Conservation (phyloP, 306 rosid genomes). For the Morella rubra region DNA sequence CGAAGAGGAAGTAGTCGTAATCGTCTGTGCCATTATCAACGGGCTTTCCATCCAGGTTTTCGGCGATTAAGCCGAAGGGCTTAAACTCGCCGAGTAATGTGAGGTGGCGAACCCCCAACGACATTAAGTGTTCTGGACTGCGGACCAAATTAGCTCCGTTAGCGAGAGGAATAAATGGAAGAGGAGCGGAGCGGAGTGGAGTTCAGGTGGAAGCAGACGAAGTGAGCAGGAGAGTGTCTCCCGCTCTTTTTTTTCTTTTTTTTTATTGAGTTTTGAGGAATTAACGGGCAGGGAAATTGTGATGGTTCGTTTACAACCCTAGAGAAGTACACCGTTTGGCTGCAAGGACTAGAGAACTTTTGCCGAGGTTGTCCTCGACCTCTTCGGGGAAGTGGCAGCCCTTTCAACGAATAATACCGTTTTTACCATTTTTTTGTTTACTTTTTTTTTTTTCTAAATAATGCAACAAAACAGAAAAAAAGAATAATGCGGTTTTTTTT, state of each 20-base stretch:
- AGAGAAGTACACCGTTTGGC: background rate
- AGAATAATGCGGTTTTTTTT: too few relatives aligned
- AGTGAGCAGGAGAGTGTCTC: background rate
- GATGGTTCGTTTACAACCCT: background rate
- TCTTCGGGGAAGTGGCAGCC: background rate
- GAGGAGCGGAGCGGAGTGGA: background rate
- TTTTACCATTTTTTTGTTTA: too few relatives aligned
- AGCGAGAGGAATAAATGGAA: slow-evolving; percentile 1
- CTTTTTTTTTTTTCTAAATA: too few relatives aligned
- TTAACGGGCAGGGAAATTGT: background rate
- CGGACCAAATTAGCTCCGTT: background rate
- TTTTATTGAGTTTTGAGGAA: background rate
- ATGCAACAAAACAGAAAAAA: too few relatives aligned
- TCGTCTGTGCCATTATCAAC: slow-evolving; percentile 52
- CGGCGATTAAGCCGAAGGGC: slow-evolving; percentile 92
- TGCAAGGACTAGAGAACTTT: background rate
- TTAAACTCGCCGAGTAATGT: slow-evolving; percentile 91
- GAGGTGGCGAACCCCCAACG: slow-evolving; percentile 61
- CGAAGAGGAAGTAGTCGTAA: slow-evolving; percentile 84
- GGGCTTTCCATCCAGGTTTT: slow-evolving; percentile 85
- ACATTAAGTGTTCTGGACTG: slow-evolving; percentile 36
- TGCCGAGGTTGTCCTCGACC: background rate
- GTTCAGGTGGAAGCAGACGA: background rate
- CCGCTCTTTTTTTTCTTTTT: slow-evolving; percentile 34
- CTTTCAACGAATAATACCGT: too few relatives aligned